Conservation (phyloP, 148 eudicot species). For the Pharnaceum exiguum region DNA sequence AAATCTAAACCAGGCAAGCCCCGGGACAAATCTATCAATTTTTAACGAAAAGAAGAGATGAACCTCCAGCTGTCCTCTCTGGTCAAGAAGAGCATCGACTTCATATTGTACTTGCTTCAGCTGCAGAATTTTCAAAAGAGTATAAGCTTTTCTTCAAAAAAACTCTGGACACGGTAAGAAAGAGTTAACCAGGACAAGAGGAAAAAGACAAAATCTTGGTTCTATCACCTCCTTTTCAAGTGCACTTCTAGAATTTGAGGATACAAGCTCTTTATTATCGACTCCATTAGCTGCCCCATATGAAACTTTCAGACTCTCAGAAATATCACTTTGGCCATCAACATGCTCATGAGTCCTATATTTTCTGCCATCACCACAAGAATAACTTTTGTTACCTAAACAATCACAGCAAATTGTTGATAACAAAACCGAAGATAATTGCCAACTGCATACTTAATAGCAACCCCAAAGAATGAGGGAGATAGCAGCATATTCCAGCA, state of each 20-base stretch:
- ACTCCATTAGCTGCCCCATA: conserved; percentile 39
- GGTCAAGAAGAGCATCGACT: conserved; percentile 44
- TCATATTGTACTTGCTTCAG: conserved; percentile 56
- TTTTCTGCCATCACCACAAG: conserved; percentile 39
- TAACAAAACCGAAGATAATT: background rate
- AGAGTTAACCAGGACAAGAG: background rate
- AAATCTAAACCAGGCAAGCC: background rate
- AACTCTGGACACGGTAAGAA: background rate
- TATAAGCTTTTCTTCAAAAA: background rate
- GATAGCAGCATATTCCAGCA: background rate
- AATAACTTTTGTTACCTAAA: background rate
- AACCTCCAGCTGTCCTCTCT: conserved; percentile 64
- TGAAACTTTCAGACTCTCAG: conserved; percentile 45
- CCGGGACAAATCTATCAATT: background rate
- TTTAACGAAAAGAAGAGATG: conserved; percentile 16
- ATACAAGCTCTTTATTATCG: conserved; percentile 32
- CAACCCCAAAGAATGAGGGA: background rate
- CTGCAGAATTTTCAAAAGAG: conserved; percentile 35
- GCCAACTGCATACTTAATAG: background rate
- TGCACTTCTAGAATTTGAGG: conserved; percentile 34
- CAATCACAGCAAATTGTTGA: background rate
- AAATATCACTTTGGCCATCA: conserved; percentile 54
- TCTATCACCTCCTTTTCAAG: conserved; percentile 52
- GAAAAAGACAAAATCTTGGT: background rate
- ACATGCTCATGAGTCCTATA: conserved; percentile 40